These are phyloP conservation scores for Asterophora lycoperdoides DNA, from an alignment of 768 basidiomycete genomes.

Conservation along the genomic window DNA sequence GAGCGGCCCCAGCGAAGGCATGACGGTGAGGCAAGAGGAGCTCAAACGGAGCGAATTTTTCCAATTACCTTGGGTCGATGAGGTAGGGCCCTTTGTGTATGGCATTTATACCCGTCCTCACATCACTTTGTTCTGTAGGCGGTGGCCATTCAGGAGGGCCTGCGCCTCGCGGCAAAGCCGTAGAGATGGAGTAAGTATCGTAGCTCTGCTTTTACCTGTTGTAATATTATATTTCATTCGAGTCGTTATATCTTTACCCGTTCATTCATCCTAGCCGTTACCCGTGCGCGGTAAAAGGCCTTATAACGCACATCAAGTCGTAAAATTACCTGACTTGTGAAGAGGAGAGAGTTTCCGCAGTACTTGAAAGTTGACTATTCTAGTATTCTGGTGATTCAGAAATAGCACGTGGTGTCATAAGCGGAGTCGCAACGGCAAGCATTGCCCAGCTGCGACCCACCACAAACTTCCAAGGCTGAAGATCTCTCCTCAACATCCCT, in stretches of 20 bases:
- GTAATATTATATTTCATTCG: too few relatives aligned
- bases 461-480: conserved; percentile 7
- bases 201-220: too few relatives aligned
- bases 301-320: too few relatives aligned
- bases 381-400: too few relatives aligned
- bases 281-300: too few relatives aligned
- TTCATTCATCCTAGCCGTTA: too few relatives aligned
- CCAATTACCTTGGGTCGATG: conserved; percentile 86
- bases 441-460: conserved; percentile 10
- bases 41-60: conserved; percentile 88
- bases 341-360: too few relatives aligned
- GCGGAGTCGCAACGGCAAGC: conserved; percentile 1
- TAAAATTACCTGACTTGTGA: too few relatives aligned
- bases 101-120: conserved; percentile 1
- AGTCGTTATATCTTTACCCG: too few relatives aligned
- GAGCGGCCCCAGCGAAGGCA: conserved; percentile 76
- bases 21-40: conserved; percentile 83
- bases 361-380: too few relatives aligned
- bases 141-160: conserved; percentile 79
- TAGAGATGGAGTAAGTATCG: conserved; percentile 32
- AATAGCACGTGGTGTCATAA: conserved; percentile 6
- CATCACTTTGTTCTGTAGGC: conserved; percentile 41
- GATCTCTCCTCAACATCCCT: conserved; percentile 4
- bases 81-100: conserved; percentile 31
- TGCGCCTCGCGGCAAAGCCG: conserved; percentile 52